Evolutionary conservation across 768 basidiomycete genomes (phyloP).

Genomic region (Termitomyces bulborhizus): DNA sequence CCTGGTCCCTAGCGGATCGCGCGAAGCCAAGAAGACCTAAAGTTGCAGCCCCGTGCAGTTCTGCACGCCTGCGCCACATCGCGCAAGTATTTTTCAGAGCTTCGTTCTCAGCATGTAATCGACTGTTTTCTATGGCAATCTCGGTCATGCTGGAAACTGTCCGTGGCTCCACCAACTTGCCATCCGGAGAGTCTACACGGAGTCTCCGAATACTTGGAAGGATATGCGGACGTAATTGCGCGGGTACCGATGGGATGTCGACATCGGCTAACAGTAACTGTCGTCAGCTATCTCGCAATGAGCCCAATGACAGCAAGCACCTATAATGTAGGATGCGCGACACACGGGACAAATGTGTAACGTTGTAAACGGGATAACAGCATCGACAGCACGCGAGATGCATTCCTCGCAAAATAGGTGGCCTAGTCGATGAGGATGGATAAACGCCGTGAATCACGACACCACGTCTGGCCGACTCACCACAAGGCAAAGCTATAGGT

Average conservation of each 20-base stretch:
- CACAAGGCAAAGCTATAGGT: constrained; percentile 60
- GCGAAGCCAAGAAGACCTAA: constrained; percentile 38
- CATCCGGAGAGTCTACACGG: constrained; percentile 33
- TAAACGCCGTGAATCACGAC: background rate
- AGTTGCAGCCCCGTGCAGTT: constrained; percentile 42
- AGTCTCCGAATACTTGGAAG: constrained; percentile 53
- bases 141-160: constrained; percentile 12
- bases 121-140: constrained; percentile 27
- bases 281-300: background rate
- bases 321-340: constrained; percentile 45
- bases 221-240: constrained; percentile 53
- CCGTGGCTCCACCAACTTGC: constrained; percentile 8
- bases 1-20: constrained; percentile 34
- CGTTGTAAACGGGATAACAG: constrained; percentile 38
- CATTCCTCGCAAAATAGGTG: constrained; percentile 64
- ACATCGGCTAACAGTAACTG: constrained; percentile 28
- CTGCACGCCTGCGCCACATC: constrained; percentile 44
- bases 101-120: constrained; percentile 37
- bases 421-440: constrained; percentile 27
- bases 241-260: constrained; percentile 45
- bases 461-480: constrained; percentile 27
- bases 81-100: constrained; percentile 35
- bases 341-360: constrained; percentile 56
- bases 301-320: constrained; percentile 24
- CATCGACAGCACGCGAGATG: constrained; percentile 41